Base-by-base conservation (phyloP, 768 basidiomycete genomes). In the Lactifluus hygrophoroides region DNA sequence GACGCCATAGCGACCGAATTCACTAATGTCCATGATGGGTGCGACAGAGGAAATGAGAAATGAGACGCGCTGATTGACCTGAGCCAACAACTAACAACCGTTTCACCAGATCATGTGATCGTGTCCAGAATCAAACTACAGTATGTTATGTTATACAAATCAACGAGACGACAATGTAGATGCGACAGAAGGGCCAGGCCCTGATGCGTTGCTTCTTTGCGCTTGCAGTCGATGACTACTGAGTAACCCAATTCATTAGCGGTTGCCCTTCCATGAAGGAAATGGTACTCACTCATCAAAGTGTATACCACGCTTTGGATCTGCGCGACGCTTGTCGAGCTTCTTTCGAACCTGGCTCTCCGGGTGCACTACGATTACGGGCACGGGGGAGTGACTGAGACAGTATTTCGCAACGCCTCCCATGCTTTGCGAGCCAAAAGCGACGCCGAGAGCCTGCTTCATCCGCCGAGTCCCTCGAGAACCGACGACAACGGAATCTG, bases 281-380 rank as follows among this genome's bases (percentile, higher is more conserved):
- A 32, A n/a, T n/a, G 35, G 9, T 9, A 69, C 76, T 66, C 60
- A 80, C 79, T 79, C 75, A n/a, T 88, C 86, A 62, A 91, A 92
- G 70, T 91, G 88, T 42, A 76, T 81, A 4, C 90, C 90, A 19
- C 92, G 79, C 72, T 93, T 96, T 3, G 93, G 93, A 67, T 96
- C 85, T 47, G 87, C 89, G 45, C 86, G 78, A 27, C 94, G 80
- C 69, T 96, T 95, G 66, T 88, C 91, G 45, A 88, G 74, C 0
- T 83, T 82, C 69, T 94, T 94, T 62, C 82, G 81, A 28, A 94
- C 84, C 67, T 94, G 92, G 37, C 89, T 79, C 65, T 92, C 90
- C 2, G 93, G 91, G 3, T 92, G 80, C 42, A 98, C 94, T 51
- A 98, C 95, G 61, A 98, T 93, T 65, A 96, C 90, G 2, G 95